phyloP scores from a whole-genome alignment of 305 asterid species.

The Ilex paraguariensis region DNA sequence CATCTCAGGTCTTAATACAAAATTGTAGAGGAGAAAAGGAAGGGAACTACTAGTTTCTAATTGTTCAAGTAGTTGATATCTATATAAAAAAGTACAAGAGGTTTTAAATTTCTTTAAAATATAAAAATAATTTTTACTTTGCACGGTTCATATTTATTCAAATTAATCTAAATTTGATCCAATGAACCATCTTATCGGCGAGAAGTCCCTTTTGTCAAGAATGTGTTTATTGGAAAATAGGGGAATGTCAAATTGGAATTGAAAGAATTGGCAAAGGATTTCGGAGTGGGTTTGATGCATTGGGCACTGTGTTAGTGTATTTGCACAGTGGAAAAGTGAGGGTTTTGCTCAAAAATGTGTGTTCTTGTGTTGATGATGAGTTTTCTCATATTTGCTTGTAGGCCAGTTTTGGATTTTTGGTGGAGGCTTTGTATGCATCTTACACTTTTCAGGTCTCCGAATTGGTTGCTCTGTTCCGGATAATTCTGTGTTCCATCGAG shows the following conservation, averaged over 20 bases:
- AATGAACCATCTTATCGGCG: slow-evolving; percentile 41
- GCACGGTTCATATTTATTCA: no score
- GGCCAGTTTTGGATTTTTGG: slow-evolving; percentile 65
- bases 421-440: slow-evolving; percentile 66
- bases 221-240: slow-evolving; percentile 33
- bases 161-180: no score
- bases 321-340: slow-evolving; percentile 66
- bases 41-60: no score
- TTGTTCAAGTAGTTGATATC: no score
- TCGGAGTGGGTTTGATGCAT: slow-evolving; percentile 64
- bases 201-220: slow-evolving; percentile 63
- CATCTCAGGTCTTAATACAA: no score
- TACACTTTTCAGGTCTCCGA: slow-evolving; percentile 62
- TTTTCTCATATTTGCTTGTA: slow-evolving; percentile 77
- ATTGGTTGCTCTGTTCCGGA: slow-evolving; percentile 68
- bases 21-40: no score
- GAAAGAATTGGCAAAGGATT: slow-evolving; percentile 71
- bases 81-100: no score
- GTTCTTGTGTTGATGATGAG: slow-evolving; percentile 72
- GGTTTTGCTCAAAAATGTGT: slow-evolving; percentile 51
- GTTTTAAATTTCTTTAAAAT: no score
- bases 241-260: slow-evolving; percentile 39
- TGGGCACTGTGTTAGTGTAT: slow-evolving; percentile 60
- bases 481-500: slow-evolving; percentile 18
- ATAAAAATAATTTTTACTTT: no score